Conservation (phyloP, 2,329 filamentous ascomycete genomes). For the Xylariales sp. region DNA sequence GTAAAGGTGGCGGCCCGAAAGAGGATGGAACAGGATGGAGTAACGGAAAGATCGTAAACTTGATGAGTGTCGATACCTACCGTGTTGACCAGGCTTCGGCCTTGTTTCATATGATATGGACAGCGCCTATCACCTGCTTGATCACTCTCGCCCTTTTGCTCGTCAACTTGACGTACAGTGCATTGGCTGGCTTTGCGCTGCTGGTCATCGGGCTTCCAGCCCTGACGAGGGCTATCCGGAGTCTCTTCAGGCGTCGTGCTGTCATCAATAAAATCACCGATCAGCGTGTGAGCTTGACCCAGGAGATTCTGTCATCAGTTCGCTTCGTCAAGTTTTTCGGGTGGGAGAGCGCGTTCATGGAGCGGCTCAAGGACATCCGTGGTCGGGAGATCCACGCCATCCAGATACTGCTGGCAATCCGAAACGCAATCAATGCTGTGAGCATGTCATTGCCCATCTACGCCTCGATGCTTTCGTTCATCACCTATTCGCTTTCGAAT, state of each 20-base stretch:
- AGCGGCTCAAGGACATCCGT: constrained; percentile 69
- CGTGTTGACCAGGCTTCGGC: constrained; percentile 84
- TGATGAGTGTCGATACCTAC: constrained; percentile 95
- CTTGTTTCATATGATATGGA: constrained; percentile 90
- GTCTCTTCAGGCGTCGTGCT: constrained; percentile 68
- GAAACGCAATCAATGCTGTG: constrained; percentile 79
- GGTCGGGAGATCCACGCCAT: constrained; percentile 76
- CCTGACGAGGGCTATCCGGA: constrained; percentile 71
- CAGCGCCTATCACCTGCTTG: constrained; percentile 71
- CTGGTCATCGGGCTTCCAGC: constrained; percentile 74
- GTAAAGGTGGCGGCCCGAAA: constrained; percentile 34
- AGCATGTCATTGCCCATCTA: constrained; percentile 88
- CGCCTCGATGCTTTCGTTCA: constrained; percentile 91
- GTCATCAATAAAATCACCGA: constrained; percentile 92
- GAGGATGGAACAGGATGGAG: constrained; percentile 78
- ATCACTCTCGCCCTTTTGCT: constrained; percentile 76
- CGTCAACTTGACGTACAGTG: constrained; percentile 86
- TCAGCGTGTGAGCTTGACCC: constrained; percentile 82
- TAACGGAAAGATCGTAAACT: constrained; percentile 84
- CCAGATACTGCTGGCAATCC: constrained; percentile 74
- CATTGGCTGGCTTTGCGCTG: constrained; percentile 80
- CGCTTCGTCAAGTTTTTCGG: constrained; percentile 96
- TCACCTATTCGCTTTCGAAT: constrained; percentile 67
- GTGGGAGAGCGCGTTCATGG: constrained; percentile 85
- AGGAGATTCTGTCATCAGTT: constrained; percentile 87